Conservation (phyloP, 257 asterid species). For the Capsicum chinense region DNA sequence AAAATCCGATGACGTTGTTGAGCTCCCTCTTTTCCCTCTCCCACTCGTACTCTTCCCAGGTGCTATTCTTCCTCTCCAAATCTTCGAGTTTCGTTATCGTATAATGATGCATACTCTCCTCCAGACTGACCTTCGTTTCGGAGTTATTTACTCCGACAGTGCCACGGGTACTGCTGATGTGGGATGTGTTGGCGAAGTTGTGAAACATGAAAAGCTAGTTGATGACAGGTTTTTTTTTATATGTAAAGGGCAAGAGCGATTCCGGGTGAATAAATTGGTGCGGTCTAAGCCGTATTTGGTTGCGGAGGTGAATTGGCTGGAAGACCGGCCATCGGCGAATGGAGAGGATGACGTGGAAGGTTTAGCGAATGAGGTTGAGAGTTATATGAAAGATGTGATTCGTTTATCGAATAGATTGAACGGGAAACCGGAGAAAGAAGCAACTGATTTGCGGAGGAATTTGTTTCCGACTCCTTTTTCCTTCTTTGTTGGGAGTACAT, state of each 20-base stretch:
- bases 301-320: constrained; percentile 94
- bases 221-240: constrained; percentile 91
- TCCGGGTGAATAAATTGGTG: constrained; percentile 70
- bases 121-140: constrained; percentile 95
- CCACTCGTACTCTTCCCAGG: constrained; percentile 98
- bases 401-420: constrained; percentile 80
- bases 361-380: constrained; percentile 74
- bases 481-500: constrained; percentile 89
- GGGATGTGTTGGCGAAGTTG: constrained; percentile 95
- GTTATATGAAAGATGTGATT: constrained; percentile 87
- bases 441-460: constrained; percentile 77
- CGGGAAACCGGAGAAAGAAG: constrained; percentile 86
- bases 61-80: constrained; percentile 82
- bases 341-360: constrained; percentile 71
- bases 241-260: constrained; percentile 96
- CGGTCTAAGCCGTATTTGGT: constrained; percentile 89
- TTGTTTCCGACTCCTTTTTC: constrained; percentile 94
- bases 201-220: constrained; percentile 89
- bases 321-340: constrained; percentile 81
- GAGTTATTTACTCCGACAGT: constrained; percentile 88
- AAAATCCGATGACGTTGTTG: constrained; percentile 72
- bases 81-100: constrained; percentile 95
- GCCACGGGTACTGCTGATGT: constrained; percentile 83
- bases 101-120: constrained; percentile 99
- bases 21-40: constrained; percentile 93